Base-by-base conservation (phyloP, 768 basidiomycete species). In the Boletales sp. region DNA sequence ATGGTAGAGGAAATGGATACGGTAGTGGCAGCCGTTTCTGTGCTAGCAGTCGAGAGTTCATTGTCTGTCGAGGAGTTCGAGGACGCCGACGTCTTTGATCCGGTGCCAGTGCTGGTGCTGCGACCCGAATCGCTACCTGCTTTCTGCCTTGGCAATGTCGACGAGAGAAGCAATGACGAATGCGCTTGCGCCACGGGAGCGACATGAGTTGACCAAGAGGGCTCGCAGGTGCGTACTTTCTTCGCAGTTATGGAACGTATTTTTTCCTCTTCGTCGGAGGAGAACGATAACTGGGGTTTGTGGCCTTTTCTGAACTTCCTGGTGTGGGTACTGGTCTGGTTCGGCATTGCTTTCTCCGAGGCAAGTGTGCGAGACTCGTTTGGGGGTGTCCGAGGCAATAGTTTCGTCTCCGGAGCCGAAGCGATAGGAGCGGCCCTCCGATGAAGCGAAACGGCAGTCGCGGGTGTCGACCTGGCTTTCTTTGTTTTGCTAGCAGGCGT, bases 251-350 rank as follows among this genome's bases (percentile, higher is more conserved):
- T 74, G 36, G 73, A 75, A 34, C 86, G 78, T 19, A 75, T 58
- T 64, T 82, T 83, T 69, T 90, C 86, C 60, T 89, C 87, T 55
- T 89, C 87, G 59, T 90, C 87, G 17, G 84, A 86, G 12, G 87
- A 86, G 19, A 80, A 70, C 37, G 74, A 80, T 70, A 62, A 70
- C 74, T 40, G 74, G 41, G 72, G 67, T 35, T 54, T 60, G 38
- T 70, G 71, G 54, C 60, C 68, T 62, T 61, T 75, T 64, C 64
- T 48, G 41, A 51, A 11, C 49, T 69, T 66, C 57, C 45, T 62
- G 28, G 40, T 43, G 30, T 61, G 41, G 9, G 47, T 35, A 25
- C 39, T 41, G 36, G 46, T 41, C 19, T 47, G 56, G 35, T 8
- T 57, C 8, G 65, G 54, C 1, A 62, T 67, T 18, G 39, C 48